These are phyloP conservation scores for Canna indica DNA, from an alignment of 176 grass and related monocot genomes.

Conservation along the genomic window DNA sequence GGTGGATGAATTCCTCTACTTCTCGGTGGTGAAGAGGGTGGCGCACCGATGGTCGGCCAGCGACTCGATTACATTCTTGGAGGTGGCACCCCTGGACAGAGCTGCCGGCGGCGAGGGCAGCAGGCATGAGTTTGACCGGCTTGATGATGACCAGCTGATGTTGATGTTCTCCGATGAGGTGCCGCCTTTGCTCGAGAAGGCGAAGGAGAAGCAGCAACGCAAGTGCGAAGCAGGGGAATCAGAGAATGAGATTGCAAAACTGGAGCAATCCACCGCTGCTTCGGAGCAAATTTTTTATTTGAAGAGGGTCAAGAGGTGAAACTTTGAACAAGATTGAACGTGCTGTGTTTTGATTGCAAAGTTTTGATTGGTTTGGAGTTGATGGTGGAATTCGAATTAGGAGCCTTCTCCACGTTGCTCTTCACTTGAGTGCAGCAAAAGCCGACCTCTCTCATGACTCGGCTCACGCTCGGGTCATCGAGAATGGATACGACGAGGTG, in stretches of 20 bases:
- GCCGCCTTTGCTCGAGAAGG: not conserved
- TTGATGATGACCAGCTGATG: slow-evolving; percentile 74
- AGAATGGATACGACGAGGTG: too few relatives aligned
- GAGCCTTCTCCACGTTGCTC: too few relatives aligned
- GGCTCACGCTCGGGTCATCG: too few relatives aligned
- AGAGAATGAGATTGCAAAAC: too few relatives aligned
- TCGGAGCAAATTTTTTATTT: slow-evolving; percentile 27
- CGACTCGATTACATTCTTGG: slow-evolving; percentile 59
- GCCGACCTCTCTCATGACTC: too few relatives aligned
- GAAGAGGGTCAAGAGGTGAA: slow-evolving; percentile 78
- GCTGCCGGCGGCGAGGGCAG: slow-evolving; percentile 8
- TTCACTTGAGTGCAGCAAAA: too few relatives aligned
- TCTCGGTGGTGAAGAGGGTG: slow-evolving; percentile 52
- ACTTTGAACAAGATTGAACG: too few relatives aligned
- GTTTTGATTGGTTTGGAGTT: too few relatives aligned
- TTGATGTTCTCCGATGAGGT: slow-evolving; percentile 74
- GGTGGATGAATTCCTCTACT: slow-evolving; percentile 72
- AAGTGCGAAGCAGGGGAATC: slow-evolving; percentile 32
- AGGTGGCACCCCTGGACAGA: too few relatives aligned
- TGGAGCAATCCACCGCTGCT: not conserved
- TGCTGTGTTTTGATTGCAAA: too few relatives aligned
- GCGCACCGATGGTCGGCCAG: slow-evolving; percentile 47
- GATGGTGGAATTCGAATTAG: too few relatives aligned
- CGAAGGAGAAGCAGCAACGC: slow-evolving; percentile 11
- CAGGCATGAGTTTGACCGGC: slow-evolving; percentile 60